Conservation (phyloP, 176 grass and related monocot genomes). For the Guadua angustifolia region DNA sequence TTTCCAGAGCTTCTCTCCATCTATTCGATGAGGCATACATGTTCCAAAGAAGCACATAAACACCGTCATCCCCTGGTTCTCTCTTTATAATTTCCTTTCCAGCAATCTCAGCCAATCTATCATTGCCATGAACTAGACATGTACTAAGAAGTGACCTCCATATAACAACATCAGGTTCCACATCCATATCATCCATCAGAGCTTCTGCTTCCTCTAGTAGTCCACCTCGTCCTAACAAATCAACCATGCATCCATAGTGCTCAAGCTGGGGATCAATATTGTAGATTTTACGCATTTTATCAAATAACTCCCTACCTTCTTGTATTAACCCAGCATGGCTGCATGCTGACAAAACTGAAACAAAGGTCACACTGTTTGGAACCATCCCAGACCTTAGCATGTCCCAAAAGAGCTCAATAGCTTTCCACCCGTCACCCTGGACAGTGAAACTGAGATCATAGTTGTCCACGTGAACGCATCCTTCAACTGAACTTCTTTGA, state of each 20-base stretch:
- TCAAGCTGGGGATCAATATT: constrained; percentile 51
- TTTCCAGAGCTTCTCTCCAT: constrained; percentile 63
- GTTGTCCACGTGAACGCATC: constrained; percentile 74
- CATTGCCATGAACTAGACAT: constrained; percentile 65
- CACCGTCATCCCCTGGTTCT: constrained; percentile 67
- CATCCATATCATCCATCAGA: constrained; percentile 59
- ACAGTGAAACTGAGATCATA: constrained; percentile 67
- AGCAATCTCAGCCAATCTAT: constrained; percentile 63
- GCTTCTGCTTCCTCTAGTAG: constrained; percentile 59
- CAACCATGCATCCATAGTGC: constrained; percentile 77
- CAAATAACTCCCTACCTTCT: constrained; percentile 62
- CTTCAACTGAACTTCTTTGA: constrained; percentile 54
- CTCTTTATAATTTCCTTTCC: constrained; percentile 63
- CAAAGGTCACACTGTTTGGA: constrained; percentile 63
- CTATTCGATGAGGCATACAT: constrained; percentile 66
- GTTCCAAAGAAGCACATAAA: constrained; percentile 75
- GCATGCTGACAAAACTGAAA: constrained; percentile 66
- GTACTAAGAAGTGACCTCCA: constrained; percentile 77
- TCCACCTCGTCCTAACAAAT: constrained; percentile 72
- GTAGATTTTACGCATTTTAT: constrained; percentile 46
- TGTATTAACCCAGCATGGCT: constrained; percentile 62
- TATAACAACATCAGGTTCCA: constrained; percentile 64
- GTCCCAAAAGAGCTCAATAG: constrained; percentile 54
- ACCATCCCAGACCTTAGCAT: constrained; percentile 53
- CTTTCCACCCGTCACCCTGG: constrained; percentile 57